These are phyloP conservation scores for Zelopaecilomyces penicillatus DNA, from an alignment of 2,329 filamentous ascomycete species.

Conservation along the genomic window DNA sequence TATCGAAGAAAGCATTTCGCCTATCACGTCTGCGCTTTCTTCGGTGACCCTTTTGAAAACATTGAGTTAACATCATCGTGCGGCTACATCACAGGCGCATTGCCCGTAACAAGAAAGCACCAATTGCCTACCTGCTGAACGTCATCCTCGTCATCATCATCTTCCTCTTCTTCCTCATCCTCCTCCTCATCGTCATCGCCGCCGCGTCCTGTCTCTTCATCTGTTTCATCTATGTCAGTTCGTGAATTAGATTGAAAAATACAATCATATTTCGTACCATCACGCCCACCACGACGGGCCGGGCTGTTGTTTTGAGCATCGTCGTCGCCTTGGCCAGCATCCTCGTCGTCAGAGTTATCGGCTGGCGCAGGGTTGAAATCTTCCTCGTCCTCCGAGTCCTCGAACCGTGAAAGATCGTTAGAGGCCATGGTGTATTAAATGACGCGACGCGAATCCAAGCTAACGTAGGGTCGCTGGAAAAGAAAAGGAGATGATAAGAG, in stretches of 20 bases:
- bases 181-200: constrained; percentile 22
- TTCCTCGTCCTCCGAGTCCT: constrained; percentile 68
- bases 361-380: constrained; percentile 81
- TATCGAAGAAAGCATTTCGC: constrained; percentile 87
- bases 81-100: not conserved
- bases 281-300: constrained; percentile 9
- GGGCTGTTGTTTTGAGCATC: constrained; percentile 30
- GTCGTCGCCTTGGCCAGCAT: constrained; percentile 22
- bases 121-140: constrained; percentile 50
- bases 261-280: constrained; percentile 24
- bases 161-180: constrained; percentile 37
- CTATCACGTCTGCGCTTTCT: constrained; percentile 72
- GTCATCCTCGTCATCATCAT: constrained; percentile 59
- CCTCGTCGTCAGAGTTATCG: constrained; percentile 59
- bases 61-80: constrained; percentile 14
- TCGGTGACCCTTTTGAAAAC: constrained; percentile 48
- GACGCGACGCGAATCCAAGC: not conserved
- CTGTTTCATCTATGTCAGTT: constrained; percentile 28
- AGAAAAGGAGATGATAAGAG: too few relatives aligned
- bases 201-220: constrained; percentile 24
- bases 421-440: constrained; percentile 34
- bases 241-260: constrained; percentile 6
- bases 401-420: constrained; percentile 39
- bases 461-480: too few relatives aligned
- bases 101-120: not conserved